These are phyloP conservation scores for Populus tomentosa DNA, from an alignment of 441 rosid species.

Conservation along the genomic window DNA sequence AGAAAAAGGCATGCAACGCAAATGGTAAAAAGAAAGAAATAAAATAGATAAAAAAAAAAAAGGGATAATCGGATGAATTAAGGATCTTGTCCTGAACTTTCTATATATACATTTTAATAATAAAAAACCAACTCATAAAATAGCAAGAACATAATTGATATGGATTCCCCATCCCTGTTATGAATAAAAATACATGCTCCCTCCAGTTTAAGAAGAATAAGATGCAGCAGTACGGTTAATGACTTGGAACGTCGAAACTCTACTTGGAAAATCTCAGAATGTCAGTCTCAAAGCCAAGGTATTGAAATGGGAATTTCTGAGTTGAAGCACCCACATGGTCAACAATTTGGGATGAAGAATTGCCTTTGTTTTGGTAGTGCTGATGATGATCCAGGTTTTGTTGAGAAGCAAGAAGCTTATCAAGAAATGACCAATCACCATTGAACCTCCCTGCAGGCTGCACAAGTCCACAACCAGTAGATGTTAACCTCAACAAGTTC, in stretches of 20 bases:
- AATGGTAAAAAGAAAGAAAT: background rate
- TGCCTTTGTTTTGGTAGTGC: constrained; percentile 15
- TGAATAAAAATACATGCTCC: background rate
- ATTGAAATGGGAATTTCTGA: constrained; percentile 43
- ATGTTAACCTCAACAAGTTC: constrained; percentile 44
- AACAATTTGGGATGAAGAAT: constrained; percentile 17
- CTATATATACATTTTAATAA: constrained; percentile 5
- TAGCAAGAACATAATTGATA: background rate
- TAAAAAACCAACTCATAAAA: background rate
- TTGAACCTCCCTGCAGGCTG: constrained; percentile 30
- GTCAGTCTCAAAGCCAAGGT: constrained; percentile 36
- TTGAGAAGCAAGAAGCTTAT: constrained; percentile 61
- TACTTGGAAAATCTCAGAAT: constrained; percentile 39
- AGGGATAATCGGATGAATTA: background rate
- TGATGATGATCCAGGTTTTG: constrained; percentile 19
- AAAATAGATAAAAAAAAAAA: background rate
- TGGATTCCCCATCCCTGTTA: background rate
- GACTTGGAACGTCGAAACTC: background rate
- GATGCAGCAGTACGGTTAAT: background rate
- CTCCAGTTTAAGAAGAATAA: background rate
- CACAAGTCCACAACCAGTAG: constrained; percentile 15
- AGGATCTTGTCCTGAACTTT: background rate
- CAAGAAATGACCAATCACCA: constrained; percentile 67
- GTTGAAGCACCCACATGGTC: constrained; percentile 16
- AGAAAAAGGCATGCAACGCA: background rate